Evolutionary conservation across 2,329 filamentous ascomycete genomes (phyloP).

Genomic region (Trematosphaeria pertusa): DNA sequence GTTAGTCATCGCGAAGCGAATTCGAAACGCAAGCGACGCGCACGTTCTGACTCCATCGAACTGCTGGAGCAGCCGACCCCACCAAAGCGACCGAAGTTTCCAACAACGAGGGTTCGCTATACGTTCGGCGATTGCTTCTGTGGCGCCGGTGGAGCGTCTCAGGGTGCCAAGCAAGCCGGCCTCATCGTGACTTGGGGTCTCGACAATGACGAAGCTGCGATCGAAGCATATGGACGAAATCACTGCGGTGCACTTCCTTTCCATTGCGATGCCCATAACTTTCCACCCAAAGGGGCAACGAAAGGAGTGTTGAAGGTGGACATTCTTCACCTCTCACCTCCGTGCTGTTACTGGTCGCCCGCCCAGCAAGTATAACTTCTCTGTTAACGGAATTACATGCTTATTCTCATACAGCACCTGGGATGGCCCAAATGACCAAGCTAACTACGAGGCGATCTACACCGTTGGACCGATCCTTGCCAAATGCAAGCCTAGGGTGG

Average conservation of each 20-base stretch:
- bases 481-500: slow-evolving; percentile 21
- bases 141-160: slow-evolving; percentile 27
- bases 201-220: slow-evolving; percentile 18
- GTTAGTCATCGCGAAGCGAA: not conserved
- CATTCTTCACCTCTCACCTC: slow-evolving; percentile 23
- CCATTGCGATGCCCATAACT: slow-evolving; percentile 22
- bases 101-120: slow-evolving; percentile 9
- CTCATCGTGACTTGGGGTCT: slow-evolving; percentile 21
- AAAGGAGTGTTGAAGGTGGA: slow-evolving; percentile 13
- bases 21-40: slow-evolving; percentile 5
- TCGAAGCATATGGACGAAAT: slow-evolving; percentile 23
- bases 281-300: slow-evolving; percentile 10
- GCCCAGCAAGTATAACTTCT: slow-evolving; percentile 20
- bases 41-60: slow-evolving; percentile 3
- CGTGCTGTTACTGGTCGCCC: slow-evolving; percentile 23
- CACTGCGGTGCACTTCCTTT: slow-evolving; percentile 10
- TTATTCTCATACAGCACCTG: no score
- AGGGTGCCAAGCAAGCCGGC: slow-evolving; percentile 25
- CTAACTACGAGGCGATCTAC: slow-evolving; percentile 25
- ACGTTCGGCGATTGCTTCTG: slow-evolving; percentile 28
- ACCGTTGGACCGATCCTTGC: slow-evolving; percentile 24
- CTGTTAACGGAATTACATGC: no score
- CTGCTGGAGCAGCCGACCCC: not conserved
- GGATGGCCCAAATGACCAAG: slow-evolving; percentile 27
- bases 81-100: not conserved